Evolutionary conservation across 345 rosid genomes (phyloP).

Genomic region (Sisymbrium altissimum): DNA sequence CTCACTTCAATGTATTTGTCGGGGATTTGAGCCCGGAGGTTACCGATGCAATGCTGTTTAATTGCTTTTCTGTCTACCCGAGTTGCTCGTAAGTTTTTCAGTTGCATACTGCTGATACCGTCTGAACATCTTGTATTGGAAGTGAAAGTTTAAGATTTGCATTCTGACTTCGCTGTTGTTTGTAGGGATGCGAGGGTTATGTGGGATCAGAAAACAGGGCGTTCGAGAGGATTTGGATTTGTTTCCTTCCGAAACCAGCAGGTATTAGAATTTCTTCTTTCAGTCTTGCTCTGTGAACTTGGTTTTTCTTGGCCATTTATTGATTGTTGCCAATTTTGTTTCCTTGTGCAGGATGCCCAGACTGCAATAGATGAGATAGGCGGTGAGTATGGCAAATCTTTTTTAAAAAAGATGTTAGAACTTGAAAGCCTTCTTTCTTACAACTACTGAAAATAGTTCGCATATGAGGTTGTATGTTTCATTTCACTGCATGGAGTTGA

Average conservation of each 20-base stretch:
- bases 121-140: conserved; percentile 8
- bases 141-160: neutral
- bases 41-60: conserved; percentile 81
- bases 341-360: conserved; percentile 73
- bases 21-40: conserved; percentile 94
- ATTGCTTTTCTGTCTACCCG: conserved; percentile 70
- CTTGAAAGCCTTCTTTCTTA: neutral
- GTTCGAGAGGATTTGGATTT: conserved; percentile 66
- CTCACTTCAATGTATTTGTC: conserved; percentile 74
- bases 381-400: conserved; percentile 42
- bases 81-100: conserved; percentile 71
- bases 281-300: neutral
- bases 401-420: neutral
- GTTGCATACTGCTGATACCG: neutral
- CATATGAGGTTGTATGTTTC: neutral
- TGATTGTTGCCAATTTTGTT: neutral
- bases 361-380: conserved; percentile 71
- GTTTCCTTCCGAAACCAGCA: conserved; percentile 79
- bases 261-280: conserved; percentile 30
- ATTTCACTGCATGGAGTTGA: neutral
- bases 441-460: neutral
- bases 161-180: conserved; percentile 5
- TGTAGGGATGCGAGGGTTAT: conserved; percentile 71
- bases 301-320: neutral
- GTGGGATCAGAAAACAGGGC: conserved; percentile 42